Evolutionary conservation across 208 protist genomes (phyloP).

Genomic region (Leishmania guyanensis): DNA sequence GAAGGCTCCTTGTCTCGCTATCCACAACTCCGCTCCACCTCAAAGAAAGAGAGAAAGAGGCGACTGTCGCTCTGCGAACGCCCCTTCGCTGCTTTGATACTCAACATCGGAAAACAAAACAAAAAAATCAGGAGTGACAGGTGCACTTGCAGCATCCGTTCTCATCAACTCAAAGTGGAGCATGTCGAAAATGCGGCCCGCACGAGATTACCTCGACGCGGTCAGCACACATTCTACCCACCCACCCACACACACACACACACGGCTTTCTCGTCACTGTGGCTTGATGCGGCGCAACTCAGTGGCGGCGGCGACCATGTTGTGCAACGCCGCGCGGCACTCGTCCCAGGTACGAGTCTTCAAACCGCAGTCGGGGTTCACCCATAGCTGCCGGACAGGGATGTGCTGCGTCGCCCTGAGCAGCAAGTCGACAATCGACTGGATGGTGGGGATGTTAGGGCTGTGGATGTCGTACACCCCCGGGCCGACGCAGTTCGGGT

Average conservation of each 20-base stretch:
- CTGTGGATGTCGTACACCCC: slow-evolving; percentile 93
- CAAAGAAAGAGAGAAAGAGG: not conserved
- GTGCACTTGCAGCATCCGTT: not conserved
- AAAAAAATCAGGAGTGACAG: not conserved
- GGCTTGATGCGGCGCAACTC: slow-evolving; percentile 38
- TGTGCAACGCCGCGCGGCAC: slow-evolving; percentile 37
- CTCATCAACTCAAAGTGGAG: too few relatives aligned
- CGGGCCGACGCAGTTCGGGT: slow-evolving; percentile 84
- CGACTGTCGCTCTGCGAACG: not conserved
- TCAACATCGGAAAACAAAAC: not conserved
- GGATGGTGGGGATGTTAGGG: slow-evolving; percentile 74
- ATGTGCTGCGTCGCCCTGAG: slow-evolving; percentile 53
- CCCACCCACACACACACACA: not conserved
- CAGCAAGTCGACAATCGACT: slow-evolving; percentile 72
- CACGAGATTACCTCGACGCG: slow-evolving; percentile 1
- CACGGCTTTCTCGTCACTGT: slow-evolving; percentile 3
- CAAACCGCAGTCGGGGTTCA: slow-evolving; percentile 92
- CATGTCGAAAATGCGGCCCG: not conserved
- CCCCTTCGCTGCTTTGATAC: not conserved
- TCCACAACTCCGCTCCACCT: not conserved
- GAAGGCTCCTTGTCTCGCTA: not conserved
- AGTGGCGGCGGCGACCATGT: slow-evolving; percentile 59
- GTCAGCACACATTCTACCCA: not conserved
- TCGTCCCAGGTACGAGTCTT: slow-evolving; percentile 79
- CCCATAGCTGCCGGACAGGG: slow-evolving; percentile 57